A percentile compares a stretch with the other conserved stretches of the same genome.
These are phyloP conservation scores for Purshia tridentata DNA, from an alignment of 306 rosid species.

Conservation along the genomic window DNA sequence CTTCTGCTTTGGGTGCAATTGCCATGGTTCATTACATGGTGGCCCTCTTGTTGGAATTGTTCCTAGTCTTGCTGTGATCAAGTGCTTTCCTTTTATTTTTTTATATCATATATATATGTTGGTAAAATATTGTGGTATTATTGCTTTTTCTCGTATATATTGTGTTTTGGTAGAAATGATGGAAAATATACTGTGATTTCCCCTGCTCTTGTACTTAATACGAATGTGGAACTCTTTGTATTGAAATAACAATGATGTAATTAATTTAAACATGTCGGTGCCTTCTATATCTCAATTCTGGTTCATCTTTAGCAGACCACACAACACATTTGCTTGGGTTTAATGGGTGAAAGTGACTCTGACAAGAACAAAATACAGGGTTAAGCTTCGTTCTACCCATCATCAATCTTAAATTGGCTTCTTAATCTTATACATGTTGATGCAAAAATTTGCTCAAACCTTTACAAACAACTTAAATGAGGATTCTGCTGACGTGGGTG, in stretches of 20 bases:
- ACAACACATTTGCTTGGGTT: not conserved
- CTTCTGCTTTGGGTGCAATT: conserved; percentile 27
- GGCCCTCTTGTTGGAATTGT: conserved; percentile 19
- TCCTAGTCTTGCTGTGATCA: conserved; percentile 17
- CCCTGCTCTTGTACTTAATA: not conserved
- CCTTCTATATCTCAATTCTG: not conserved
- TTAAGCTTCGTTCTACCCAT: not conserved
- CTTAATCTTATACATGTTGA: not conserved
- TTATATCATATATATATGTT: not conserved
- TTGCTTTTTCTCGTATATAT: not conserved
- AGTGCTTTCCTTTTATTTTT: conserved; percentile 3
- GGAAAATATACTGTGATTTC: not conserved
- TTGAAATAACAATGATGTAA: not conserved
- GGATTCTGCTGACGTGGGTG: too few relatives aligned
- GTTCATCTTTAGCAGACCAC: not conserved
- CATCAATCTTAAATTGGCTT: not conserved
- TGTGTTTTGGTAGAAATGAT: not conserved
- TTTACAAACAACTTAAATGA: too few relatives aligned
- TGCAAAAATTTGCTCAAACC: too few relatives aligned
- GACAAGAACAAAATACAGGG: not conserved
- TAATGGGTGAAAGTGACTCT: not conserved
- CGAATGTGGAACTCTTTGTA: not conserved
- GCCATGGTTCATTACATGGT: conserved; percentile 14
- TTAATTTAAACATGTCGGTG: not conserved
- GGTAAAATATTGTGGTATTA: not conserved